Base-by-base conservation (phyloP, 2,329 filamentous ascomycete species). In the Rachicladosporium sp. region DNA sequence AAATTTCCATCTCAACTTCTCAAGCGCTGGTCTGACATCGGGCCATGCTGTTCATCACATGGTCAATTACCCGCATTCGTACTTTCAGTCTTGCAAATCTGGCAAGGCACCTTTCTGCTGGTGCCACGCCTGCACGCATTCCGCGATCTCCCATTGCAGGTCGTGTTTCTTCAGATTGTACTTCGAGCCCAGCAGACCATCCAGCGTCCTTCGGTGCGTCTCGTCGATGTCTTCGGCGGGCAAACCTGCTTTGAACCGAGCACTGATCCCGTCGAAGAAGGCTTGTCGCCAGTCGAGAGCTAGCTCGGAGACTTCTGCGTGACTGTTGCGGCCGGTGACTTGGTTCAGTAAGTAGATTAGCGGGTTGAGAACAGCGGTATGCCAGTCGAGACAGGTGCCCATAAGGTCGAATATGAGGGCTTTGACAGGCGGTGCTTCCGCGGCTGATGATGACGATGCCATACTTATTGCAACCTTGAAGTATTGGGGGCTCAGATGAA, bases 361-460 rank as follows among this genome's bases (percentile, higher is more conserved):
- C 35, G 12, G 23, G 23, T 23, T 10, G 35, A 21, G 23, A 2
- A 40, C 12, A 2, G 37, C 46, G 15, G 47, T 43, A 43, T 74
- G 69, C 71, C 69, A 75, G 51, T 76, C 63, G 3, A 71, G 67
- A 45, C 70, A 74, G 19, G 71, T 75, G 15, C 72, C 70, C 70
- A 74, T 74, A 49, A 74, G 69, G 55, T 75, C 68, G 54, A 27
- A 27, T 46, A 73, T 66, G 32, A 73, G 58, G 3, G 67, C 69
- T 51, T 66, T 70, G 37, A 42, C 43, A 3, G 33, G 38, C 42
- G 43, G 42, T 35, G 10, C 38, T 15, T 12, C 11, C 9, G 11
- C 5, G 13, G 5, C 4, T 33, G 11, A 12, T 33, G 11, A 6
- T 9, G 11, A 27, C 6, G 23, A 4, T 27, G 23, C 23, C 23